These are phyloP conservation scores for Cymbopogon citratus DNA, from an alignment of 176 grass and related monocot genomes.

Conservation along the genomic window DNA sequence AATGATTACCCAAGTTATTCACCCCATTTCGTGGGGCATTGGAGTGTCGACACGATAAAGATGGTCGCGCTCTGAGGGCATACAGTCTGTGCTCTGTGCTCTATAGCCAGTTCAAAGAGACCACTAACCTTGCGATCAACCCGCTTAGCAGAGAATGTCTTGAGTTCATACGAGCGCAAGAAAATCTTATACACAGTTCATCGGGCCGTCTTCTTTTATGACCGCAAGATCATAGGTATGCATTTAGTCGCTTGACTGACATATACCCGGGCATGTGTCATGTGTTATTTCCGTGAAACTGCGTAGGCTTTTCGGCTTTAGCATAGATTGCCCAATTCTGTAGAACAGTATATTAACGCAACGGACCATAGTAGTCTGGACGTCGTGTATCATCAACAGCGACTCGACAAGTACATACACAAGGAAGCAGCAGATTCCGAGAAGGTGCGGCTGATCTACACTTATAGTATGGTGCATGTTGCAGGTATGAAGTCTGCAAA, in stretches of 20 bases:
- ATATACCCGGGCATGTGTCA: not conserved
- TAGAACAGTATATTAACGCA: not conserved
- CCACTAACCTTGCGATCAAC: not conserved
- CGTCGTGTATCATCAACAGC: not conserved
- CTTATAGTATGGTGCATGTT: no score
- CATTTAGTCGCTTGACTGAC: not conserved
- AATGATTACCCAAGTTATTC: not conserved
- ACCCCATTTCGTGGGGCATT: not conserved
- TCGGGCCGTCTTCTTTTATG: not conserved
- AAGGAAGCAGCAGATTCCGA: constrained; percentile 5
- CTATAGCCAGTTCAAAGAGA: not conserved
- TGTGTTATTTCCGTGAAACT: not conserved
- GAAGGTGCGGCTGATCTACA: no score
- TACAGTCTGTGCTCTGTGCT: no score
- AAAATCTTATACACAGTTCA: not conserved
- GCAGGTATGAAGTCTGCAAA: not conserved
- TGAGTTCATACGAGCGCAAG: not conserved
- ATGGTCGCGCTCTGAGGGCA: not conserved
- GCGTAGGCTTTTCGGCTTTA: not conserved
- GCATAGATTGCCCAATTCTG: not conserved
- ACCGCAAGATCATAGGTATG: not conserved
- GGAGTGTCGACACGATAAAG: not conserved
- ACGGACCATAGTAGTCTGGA: not conserved
- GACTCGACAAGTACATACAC: not conserved
- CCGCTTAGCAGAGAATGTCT: not conserved